A percentile compares a stretch with the other conserved stretches of the same genome.
phyloP scores from a whole-genome alignment of 2,329 filamentous ascomycete species.

The Aureobasidium sp. region DNA sequence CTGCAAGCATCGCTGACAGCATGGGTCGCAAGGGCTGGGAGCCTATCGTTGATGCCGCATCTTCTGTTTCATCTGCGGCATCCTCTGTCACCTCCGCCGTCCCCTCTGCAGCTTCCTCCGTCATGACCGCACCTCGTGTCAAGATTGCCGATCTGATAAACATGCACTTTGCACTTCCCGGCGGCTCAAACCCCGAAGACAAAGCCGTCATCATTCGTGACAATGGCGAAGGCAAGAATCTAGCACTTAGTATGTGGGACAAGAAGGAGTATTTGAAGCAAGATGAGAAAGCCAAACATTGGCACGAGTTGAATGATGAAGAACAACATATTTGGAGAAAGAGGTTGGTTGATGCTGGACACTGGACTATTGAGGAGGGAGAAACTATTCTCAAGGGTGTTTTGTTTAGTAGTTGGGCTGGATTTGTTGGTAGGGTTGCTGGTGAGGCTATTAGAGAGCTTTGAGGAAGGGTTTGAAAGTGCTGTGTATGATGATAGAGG shows the following conservation, averaged over 20 bases:
- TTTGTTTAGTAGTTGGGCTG: conserved; percentile 67
- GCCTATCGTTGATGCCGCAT: conserved; percentile 19
- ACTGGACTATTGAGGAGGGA: conserved; percentile 74
- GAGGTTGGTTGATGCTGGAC: conserved; percentile 60
- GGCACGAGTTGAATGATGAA: conserved; percentile 61
- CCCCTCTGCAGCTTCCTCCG: conserved; percentile 14
- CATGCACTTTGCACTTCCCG: conserved; percentile 15
- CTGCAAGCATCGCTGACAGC: conserved; percentile 18
- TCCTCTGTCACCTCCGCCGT: conserved; percentile 19
- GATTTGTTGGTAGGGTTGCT: conserved; percentile 46
- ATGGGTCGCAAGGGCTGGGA: conserved; percentile 11
- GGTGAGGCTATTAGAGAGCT: conserved; percentile 27
- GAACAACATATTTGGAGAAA: conserved; percentile 64
- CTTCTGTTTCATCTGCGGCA: conserved; percentile 18
- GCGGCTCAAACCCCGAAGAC: conserved; percentile 15
- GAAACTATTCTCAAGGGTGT: conserved; percentile 70
- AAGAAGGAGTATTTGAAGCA: conserved; percentile 37
- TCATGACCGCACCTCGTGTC: neutral
- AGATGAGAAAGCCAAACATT: conserved; percentile 50
- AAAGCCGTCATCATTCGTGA: conserved; percentile 37
- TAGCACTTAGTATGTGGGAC: conserved; percentile 29
- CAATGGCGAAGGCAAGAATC: conserved; percentile 28
- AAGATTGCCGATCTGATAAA: conserved; percentile 20
- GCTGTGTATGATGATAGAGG: neutral
- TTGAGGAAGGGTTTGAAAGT: neutral